Evolutionary conservation across 176 grass and related monocot species (phyloP).

Genomic region (Paspalum vaginatum): DNA sequence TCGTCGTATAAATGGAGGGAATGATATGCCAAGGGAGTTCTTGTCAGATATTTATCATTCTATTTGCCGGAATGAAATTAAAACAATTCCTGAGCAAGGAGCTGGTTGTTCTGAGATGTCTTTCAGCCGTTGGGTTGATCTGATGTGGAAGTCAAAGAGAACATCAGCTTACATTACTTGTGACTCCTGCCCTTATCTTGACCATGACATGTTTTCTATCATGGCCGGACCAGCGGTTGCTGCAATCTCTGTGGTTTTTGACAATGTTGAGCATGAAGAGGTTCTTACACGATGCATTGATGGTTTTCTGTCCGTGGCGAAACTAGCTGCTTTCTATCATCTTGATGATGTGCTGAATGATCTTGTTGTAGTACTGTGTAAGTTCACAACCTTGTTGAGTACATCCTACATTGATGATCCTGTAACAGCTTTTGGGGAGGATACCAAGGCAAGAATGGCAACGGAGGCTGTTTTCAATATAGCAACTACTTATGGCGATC

Average conservation of each 20-base stretch:
- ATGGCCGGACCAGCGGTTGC: slow-evolving; percentile 88
- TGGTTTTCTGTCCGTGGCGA: slow-evolving; percentile 87
- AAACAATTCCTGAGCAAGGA: slow-evolving; percentile 83
- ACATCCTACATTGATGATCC: slow-evolving; percentile 71
- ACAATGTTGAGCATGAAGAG: slow-evolving; percentile 82
- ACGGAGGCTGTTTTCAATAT: slow-evolving; percentile 88
- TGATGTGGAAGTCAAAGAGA: slow-evolving; percentile 85
- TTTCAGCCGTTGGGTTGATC: slow-evolving; percentile 90
- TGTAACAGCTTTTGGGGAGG: slow-evolving; percentile 83
- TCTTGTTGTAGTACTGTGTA: slow-evolving; percentile 90
- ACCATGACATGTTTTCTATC: slow-evolving; percentile 90
- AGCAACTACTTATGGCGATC: slow-evolving; percentile 89
- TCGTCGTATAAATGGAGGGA: slow-evolving; percentile 88
- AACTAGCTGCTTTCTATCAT: slow-evolving; percentile 86
- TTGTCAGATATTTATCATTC: slow-evolving; percentile 82
- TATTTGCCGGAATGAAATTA: slow-evolving; percentile 94
- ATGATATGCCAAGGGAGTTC: slow-evolving; percentile 86
- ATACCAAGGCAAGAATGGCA: slow-evolving; percentile 92
- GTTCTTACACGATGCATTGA: slow-evolving; percentile 76
- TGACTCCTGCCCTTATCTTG: slow-evolving; percentile 70
- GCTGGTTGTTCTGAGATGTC: slow-evolving; percentile 90
- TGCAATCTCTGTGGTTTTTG: slow-evolving; percentile 96
- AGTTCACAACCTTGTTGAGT: slow-evolving; percentile 82
- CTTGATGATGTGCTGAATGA: slow-evolving; percentile 89
- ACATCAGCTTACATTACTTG: slow-evolving; percentile 77